Percentiles rank a stretch among this genome's conserved stretches.
phyloP scores from a whole-genome alignment of 208 protist genomes.

The Leishmania arabica region DNA sequence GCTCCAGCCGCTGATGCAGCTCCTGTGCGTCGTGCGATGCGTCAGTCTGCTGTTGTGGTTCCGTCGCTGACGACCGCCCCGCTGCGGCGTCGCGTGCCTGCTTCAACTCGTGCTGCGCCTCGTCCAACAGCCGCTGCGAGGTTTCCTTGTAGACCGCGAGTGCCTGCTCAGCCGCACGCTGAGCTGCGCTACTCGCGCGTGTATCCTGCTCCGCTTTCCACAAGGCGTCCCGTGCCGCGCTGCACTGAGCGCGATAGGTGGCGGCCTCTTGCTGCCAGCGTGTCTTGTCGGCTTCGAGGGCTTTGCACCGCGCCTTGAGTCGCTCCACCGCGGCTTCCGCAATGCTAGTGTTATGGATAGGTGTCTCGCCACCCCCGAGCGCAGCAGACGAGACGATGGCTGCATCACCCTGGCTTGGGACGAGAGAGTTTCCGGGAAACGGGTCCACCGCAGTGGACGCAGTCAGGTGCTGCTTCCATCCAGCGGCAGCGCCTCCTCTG shows the following conservation, averaged over 20 bases:
- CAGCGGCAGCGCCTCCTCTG: not conserved
- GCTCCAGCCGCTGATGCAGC: constrained; percentile 16
- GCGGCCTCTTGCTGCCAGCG: constrained; percentile 35
- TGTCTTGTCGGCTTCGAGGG: constrained; percentile 18
- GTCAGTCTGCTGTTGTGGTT: not conserved
- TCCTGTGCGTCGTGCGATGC: not conserved
- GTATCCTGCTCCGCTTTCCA: constrained; percentile 36
- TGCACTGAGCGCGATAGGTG: constrained; percentile 21
- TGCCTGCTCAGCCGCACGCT: constrained; percentile 24
- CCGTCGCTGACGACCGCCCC: not conserved
- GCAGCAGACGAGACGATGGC: not conserved
- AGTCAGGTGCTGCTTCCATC: not conserved
- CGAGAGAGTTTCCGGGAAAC: not conserved
- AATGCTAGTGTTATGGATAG: not conserved
- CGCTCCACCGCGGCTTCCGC: constrained; percentile 1
- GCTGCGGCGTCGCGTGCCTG: constrained; percentile 3
- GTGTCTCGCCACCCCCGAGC: not conserved
- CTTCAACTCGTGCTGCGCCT: constrained; percentile 27
- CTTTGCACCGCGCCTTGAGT: constrained; percentile 11
- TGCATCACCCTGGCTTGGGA: not conserved
- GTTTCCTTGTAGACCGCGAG: constrained; percentile 29
- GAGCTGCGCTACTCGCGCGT: constrained; percentile 14
- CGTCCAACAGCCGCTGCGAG: constrained; percentile 29
- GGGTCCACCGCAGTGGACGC: not conserved
- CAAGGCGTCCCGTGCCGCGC: constrained; percentile 24